Percentiles rank a stretch among this genome's conserved stretches.
phyloP scores from a whole-genome alignment of 1,284 basidiomycete genomes.

The Lentinula novae-zelandiae region DNA sequence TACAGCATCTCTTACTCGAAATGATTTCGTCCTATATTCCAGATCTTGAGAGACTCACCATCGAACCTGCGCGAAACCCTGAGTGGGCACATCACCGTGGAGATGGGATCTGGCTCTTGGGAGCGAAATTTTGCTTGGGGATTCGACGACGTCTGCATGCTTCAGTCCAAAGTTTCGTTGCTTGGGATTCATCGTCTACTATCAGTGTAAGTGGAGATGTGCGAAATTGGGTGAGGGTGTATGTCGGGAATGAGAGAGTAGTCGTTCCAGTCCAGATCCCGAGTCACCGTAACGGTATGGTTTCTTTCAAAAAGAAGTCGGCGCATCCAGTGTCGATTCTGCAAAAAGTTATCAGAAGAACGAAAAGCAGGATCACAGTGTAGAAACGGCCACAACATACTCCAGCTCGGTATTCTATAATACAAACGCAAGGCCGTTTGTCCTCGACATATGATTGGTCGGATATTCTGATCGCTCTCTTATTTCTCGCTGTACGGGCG shows the following conservation, averaged over 20 bases:
- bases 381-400: too few relatives aligned
- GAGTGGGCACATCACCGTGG: not conserved
- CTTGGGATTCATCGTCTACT: not conserved
- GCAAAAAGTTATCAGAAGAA: not conserved
- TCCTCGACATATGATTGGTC: too few relatives aligned
- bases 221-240: conserved; percentile 2
- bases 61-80: conserved; percentile 4
- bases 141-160: not conserved
- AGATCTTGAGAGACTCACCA: not conserved
- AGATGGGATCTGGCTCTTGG: not conserved
- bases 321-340: not conserved
- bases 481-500: too few relatives aligned
- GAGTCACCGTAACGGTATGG: too few relatives aligned
- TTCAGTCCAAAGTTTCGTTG: not conserved
- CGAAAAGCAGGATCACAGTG: not conserved
- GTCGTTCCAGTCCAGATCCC: not conserved
- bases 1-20: not conserved
- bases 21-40: not conserved
- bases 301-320: not conserved
- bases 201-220: not conserved
- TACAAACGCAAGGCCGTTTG: too few relatives aligned
- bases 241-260: not conserved
- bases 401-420: too few relatives aligned
- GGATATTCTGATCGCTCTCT: too few relatives aligned
- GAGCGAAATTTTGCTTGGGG: not conserved